A percentile compares a stretch with the other conserved stretches of the same genome.
Evolutionary conservation across 495 filamentous ascomycete species (phyloP).

Genomic region (Astrocystis sublimbata): DNA sequence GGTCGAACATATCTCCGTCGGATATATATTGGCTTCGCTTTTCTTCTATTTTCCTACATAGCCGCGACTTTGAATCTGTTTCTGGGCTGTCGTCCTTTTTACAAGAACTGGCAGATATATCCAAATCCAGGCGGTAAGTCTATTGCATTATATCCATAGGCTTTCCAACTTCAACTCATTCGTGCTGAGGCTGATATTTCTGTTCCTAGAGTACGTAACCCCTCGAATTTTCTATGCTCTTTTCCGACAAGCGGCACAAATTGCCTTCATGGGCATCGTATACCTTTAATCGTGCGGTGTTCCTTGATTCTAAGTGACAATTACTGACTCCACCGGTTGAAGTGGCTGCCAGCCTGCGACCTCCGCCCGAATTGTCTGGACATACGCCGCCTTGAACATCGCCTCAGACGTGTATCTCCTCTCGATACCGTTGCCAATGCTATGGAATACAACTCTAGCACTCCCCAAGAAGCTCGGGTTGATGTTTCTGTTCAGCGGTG

Average conservation of each 20-base stretch:
- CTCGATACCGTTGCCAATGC: slow-evolving; percentile 56
- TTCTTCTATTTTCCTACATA: slow-evolving; percentile 52
- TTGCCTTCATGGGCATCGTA: too few relatives aligned
- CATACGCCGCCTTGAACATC: slow-evolving; percentile 50
- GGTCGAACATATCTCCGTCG: slow-evolving; percentile 48
- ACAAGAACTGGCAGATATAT: slow-evolving; percentile 54
- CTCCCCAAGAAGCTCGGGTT: slow-evolving; percentile 46
- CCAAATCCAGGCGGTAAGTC: slow-evolving; percentile 53
- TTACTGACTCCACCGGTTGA: too few relatives aligned
- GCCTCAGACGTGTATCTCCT: slow-evolving; percentile 55
- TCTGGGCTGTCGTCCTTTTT: slow-evolving; percentile 52
- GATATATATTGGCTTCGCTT: slow-evolving; percentile 53
- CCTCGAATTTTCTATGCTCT: too few relatives aligned
- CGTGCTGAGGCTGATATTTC: too few relatives aligned
- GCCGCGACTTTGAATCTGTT: slow-evolving; percentile 54
- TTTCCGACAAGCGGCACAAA: too few relatives aligned
- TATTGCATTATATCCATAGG: background rate
- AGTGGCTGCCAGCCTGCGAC: slow-evolving; percentile 51
- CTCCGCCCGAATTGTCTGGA: slow-evolving; percentile 36
- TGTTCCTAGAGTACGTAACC: too few relatives aligned
- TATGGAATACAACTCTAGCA: slow-evolving; percentile 46
- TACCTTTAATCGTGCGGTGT: too few relatives aligned
- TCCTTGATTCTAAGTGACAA: too few relatives aligned
- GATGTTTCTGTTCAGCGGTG: slow-evolving; percentile 49
- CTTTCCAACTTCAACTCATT: too few relatives aligned